Base-by-base conservation (phyloP, 352 stramenopile genomes). In the Discostella stelligera region DNA sequence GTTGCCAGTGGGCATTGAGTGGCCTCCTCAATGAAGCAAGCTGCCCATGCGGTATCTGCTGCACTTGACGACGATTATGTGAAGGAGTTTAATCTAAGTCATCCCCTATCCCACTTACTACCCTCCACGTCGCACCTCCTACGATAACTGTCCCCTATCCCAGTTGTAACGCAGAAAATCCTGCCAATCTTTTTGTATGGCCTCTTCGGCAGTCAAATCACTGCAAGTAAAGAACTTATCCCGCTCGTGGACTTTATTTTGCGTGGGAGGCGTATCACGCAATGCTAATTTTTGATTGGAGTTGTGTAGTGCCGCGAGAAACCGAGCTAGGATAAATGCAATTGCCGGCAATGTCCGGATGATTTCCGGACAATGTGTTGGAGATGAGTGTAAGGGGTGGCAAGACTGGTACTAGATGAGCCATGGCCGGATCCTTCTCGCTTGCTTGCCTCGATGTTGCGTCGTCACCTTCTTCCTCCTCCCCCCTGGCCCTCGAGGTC, bases 21-120 rank as follows among this genome's bases (percentile, higher is more conserved):
- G 85, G 85, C 37, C 88, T 97, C 37, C 88, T 94, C 6, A 86
- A 89, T 52, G 87, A 94, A 96, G 21, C 48, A 88, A 59, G 89
- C 87, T 58, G 87, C 88, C 54, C 93, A 85, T 41, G 85, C 89
- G 46, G 87, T 93, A 52, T 86, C 85, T 25, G 87, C 93, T 52
- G 87, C 88, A 55, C 79, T 95, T 20, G 85, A 93, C 50, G 92
- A 96, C 71, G 91, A 96, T 32, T 94, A 94, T 39, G 97, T 98
- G 84, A 99, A 99, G 81, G 93, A 99, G 80, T 89, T 99, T 11
- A 99, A 99, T 70, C 88, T 99, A 18, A 95, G 95, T 16, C 93
- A 98, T 59, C n/a, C n/a, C n/a, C n/a, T n/a, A n/a, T n/a, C n/a
- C n/a, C n/a, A n/a, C n/a, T n/a, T n/a, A n/a, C n/a, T n/a, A n/a